These are phyloP conservation scores for Rutidosis leptorrhynchoides DNA, from an alignment of 129 eudicot species.

Conservation along the genomic window DNA sequence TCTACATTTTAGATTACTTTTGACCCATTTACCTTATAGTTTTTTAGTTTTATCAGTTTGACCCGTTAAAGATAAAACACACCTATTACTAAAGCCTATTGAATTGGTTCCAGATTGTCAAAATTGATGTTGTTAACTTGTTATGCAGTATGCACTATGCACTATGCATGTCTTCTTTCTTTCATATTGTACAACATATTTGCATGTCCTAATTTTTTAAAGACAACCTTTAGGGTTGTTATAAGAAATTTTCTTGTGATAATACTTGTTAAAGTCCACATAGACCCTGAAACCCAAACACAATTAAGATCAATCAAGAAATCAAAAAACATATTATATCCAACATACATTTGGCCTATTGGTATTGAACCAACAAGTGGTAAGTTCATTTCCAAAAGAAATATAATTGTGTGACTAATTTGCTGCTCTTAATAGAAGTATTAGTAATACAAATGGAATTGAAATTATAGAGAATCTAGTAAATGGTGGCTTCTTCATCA, in stretches of 20 bases:
- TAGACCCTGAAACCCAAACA: conserved; percentile 14
- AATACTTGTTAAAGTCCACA: conserved; percentile 8
- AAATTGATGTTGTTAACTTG: too few relatives aligned
- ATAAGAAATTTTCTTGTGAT: background rate
- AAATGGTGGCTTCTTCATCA: conserved; percentile 99
- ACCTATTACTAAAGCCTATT: background rate
- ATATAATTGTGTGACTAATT: too few relatives aligned
- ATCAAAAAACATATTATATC: too few relatives aligned
- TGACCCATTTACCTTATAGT: background rate
- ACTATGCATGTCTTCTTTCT: too few relatives aligned
- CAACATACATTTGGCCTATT: too few relatives aligned
- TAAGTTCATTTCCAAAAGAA: too few relatives aligned
- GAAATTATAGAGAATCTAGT: conserved; percentile 61
- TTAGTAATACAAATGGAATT: background rate
- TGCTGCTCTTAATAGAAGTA: too few relatives aligned
- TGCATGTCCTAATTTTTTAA: background rate
- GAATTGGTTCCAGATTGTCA: too few relatives aligned
- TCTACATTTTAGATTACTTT: background rate
- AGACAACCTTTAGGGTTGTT: background rate
- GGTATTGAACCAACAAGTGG: too few relatives aligned
- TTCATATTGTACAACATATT: too few relatives aligned
- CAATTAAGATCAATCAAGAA: background rate
- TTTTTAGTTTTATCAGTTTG: background rate
- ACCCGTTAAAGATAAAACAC: background rate
- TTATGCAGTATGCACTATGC: too few relatives aligned